phyloP scores from a whole-genome alignment of 208 protist species.

The Acanthamoeba sp. region DNA sequence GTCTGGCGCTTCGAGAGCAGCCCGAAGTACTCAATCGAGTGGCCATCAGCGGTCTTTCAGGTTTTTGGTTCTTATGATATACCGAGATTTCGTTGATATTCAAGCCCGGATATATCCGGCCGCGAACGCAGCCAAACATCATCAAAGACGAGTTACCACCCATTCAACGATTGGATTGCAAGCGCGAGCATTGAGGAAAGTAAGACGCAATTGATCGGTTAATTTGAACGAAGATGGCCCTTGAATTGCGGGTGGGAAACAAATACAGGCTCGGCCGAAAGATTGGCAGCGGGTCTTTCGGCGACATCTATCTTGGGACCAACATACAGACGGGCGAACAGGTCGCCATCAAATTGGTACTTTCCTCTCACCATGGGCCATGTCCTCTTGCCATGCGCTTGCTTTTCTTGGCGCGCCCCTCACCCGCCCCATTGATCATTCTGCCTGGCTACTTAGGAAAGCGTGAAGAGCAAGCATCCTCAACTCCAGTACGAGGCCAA shows the following conservation, averaged over 20 bases:
- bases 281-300: slow-evolving; percentile 99
- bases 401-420: not conserved
- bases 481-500: slow-evolving; percentile 98
- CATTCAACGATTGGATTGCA: not conserved
- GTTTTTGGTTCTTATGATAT: no score
- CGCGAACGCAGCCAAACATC: no score
- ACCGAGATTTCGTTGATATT: not conserved
- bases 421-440: no score
- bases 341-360: slow-evolving; percentile 94
- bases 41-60: no score
- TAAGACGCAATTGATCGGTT: not conserved
- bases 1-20: no score
- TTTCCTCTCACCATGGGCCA: not conserved
- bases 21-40: no score
- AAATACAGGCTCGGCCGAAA: slow-evolving; percentile 97
- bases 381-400: not conserved
- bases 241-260: slow-evolving; percentile 95
- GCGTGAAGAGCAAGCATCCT: slow-evolving; percentile 89
- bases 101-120: no score
- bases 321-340: slow-evolving; percentile 91
- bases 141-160: no score
- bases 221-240: not conserved
- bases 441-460: slow-evolving; percentile 14
- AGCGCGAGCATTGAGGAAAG: not conserved
- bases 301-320: slow-evolving; percentile 96